Percentiles rank a stretch among this genome's conserved stretches.
These are phyloP conservation scores for Paecilomyces niveus DNA, from an alignment of 2,329 filamentous ascomycete genomes.

Conservation along the genomic window DNA sequence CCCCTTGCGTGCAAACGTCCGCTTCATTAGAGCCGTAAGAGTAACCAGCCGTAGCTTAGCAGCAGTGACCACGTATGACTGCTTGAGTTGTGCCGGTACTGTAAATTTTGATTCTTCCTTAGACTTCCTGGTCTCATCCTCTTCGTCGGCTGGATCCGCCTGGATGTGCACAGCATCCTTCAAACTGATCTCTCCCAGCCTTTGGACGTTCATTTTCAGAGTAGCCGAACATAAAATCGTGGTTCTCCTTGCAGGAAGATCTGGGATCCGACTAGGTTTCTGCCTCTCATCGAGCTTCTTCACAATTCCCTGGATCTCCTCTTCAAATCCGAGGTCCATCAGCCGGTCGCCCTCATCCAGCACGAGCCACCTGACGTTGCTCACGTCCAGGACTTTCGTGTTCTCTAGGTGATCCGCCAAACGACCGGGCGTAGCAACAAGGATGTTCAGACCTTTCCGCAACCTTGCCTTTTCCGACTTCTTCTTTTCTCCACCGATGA, in stretches of 20 bases:
- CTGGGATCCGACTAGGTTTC: constrained; percentile 55
- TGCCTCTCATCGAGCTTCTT: constrained; percentile 64
- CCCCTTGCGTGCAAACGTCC: constrained; percentile 78
- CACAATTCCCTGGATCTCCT: constrained; percentile 85
- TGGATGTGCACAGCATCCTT: constrained; percentile 87
- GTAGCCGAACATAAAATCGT: constrained; percentile 94
- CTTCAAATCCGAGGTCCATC: constrained; percentile 96
- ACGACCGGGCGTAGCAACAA: constrained; percentile 89
- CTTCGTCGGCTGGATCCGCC: constrained; percentile 52
- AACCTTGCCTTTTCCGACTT: constrained; percentile 87
- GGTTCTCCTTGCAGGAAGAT: constrained; percentile 64
- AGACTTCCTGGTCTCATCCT: constrained; percentile 43
- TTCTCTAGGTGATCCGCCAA: constrained; percentile 88
- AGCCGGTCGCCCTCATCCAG: constrained; percentile 95
- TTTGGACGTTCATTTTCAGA: constrained; percentile 95
- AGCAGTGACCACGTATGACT: constrained; percentile 79
- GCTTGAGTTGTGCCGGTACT: constrained; percentile 87
- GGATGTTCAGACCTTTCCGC: constrained; percentile 88
- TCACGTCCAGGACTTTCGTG: constrained; percentile 80
- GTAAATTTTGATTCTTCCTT: constrained; percentile 57
- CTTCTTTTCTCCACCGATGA: constrained; percentile 65
- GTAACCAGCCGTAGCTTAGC: constrained; percentile 88
- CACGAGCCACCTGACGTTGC: constrained; percentile 85
- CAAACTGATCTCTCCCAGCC: constrained; percentile 86
- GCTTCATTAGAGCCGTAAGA: constrained; percentile 73